Evolutionary conservation across 148 eudicot genomes (phyloP).

Genomic region (Camellia japonica): DNA sequence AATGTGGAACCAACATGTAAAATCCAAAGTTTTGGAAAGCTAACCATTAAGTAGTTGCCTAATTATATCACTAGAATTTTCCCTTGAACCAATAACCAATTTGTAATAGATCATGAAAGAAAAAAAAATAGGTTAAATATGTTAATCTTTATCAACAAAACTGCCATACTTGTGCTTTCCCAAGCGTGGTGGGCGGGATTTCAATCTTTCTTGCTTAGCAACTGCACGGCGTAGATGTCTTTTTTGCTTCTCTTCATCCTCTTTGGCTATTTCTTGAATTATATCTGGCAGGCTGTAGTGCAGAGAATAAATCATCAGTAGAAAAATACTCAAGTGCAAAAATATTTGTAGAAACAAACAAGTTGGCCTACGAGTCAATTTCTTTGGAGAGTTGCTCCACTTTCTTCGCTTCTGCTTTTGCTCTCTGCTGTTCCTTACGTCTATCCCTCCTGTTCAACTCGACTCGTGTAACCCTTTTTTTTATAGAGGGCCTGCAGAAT

Average conservation of each 20-base stretch:
- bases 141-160: neutral
- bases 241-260: slow-evolving; percentile 78
- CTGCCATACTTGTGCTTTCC: slow-evolving; percentile 78
- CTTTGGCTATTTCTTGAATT: slow-evolving; percentile 71
- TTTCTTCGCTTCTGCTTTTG: slow-evolving; percentile 60
- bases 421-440: slow-evolving; percentile 54
- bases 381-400: slow-evolving; percentile 58
- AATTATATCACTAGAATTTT: neutral
- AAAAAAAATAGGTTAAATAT: neutral
- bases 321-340: neutral
- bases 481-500: slow-evolving; percentile 48
- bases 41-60: slow-evolving; percentile 5
- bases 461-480: slow-evolving; percentile 69
- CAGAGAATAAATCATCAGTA: slow-evolving; percentile 15
- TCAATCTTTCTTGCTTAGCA: slow-evolving; percentile 74
- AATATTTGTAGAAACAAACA: neutral
- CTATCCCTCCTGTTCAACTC: slow-evolving; percentile 64
- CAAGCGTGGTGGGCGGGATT: slow-evolving; percentile 73
- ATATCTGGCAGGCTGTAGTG: slow-evolving; percentile 65
- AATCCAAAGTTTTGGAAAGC: neutral
- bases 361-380: slow-evolving; percentile 59
- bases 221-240: slow-evolving; percentile 62
- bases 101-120: neutral
- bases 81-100: neutral
- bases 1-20: neutral